Evolutionary conservation across 352 stramenopile genomes (phyloP).

Genomic region (Phytophthora melonis): DNA sequence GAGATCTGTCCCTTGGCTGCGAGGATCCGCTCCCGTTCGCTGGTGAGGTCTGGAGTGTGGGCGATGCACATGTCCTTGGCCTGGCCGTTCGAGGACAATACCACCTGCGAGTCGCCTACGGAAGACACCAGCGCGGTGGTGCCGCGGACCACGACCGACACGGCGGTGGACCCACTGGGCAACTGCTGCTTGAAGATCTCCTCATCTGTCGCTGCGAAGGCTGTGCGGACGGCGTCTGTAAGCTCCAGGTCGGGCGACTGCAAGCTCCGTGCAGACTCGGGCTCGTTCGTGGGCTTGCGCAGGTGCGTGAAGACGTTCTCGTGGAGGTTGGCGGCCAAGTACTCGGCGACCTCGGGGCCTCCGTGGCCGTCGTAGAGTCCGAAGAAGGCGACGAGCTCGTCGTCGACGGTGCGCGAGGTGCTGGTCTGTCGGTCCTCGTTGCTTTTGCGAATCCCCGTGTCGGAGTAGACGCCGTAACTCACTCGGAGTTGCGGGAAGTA

Average conservation of each 20-base stretch:
- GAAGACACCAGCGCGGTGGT: conserved; percentile 64
- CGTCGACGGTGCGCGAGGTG: conserved; percentile 50
- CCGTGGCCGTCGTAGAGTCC: conserved; percentile 89
- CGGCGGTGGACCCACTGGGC: conserved; percentile 77
- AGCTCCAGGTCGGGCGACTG: conserved; percentile 36
- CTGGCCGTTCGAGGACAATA: conserved; percentile 69
- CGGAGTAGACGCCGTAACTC: conserved; percentile 76
- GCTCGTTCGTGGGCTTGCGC: conserved; percentile 34
- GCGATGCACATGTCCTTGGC: conserved; percentile 69
- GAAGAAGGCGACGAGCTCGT: conserved; percentile 83
- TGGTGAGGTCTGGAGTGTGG: conserved; percentile 73
- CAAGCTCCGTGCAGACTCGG: conserved; percentile 36
- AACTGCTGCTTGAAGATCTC: conserved; percentile 77
- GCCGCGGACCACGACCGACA: conserved; percentile 70
- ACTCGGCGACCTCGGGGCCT: conserved; percentile 73
- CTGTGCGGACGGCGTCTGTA: conserved; percentile 44
- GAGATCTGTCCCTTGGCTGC: conserved; percentile 83
- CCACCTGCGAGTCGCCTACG: conserved; percentile 84
- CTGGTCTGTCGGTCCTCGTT: conserved; percentile 84
- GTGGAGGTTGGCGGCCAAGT: conserved; percentile 70
- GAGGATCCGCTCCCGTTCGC: conserved; percentile 84
- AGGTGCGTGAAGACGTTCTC: conserved; percentile 66
- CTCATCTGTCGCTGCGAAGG: conserved; percentile 73
- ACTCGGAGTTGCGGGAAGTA: conserved; percentile 62
- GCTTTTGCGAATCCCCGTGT: conserved; percentile 74